Conservation (phyloP, 1,284 basidiomycete genomes). For the Leccinum proximum region DNA sequence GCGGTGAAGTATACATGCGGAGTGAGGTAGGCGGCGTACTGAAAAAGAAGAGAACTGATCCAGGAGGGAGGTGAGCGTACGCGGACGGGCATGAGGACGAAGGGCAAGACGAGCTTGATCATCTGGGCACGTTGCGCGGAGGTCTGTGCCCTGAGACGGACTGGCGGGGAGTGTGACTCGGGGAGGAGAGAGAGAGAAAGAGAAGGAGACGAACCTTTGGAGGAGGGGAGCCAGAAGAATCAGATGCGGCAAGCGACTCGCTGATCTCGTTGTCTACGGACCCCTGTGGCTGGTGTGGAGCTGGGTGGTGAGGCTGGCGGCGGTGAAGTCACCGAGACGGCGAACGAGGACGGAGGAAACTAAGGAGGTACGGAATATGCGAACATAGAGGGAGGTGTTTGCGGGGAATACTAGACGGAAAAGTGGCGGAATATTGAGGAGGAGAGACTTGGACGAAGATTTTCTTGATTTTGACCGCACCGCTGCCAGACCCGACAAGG, state of each 20-base stretch:
- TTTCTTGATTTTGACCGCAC: too few relatives aligned
- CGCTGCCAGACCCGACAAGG: too few relatives aligned
- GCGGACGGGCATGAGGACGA: constrained; percentile 48
- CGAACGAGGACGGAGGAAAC: too few relatives aligned
- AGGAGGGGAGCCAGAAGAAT: constrained; percentile 62
- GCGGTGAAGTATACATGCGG: constrained; percentile 58
- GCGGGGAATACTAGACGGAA: too few relatives aligned
- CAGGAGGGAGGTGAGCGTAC: constrained; percentile 30
- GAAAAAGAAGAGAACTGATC: constrained; percentile 8
- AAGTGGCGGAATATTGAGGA: too few relatives aligned
- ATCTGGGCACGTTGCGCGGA: constrained; percentile 40
- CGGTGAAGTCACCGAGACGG: too few relatives aligned
- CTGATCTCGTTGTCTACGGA: constrained; percentile 48
- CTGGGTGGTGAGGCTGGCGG: too few relatives aligned
- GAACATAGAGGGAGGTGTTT: too few relatives aligned
- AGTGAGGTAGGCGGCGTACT: constrained; percentile 56
- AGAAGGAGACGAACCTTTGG: constrained; percentile 35
- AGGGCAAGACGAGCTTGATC: constrained; percentile 52
- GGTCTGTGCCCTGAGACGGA: constrained; percentile 43
- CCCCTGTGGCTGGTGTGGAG: constrained; percentile 28
- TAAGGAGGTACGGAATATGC: too few relatives aligned
- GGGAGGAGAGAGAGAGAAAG: background rate
- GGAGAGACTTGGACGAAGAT: too few relatives aligned
- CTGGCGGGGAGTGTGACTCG: constrained; percentile 32
- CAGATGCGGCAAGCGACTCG: constrained; percentile 48